Evolutionary conservation across 306 rosid species (phyloP).

Genomic region (Cucurbita ficifolia): DNA sequence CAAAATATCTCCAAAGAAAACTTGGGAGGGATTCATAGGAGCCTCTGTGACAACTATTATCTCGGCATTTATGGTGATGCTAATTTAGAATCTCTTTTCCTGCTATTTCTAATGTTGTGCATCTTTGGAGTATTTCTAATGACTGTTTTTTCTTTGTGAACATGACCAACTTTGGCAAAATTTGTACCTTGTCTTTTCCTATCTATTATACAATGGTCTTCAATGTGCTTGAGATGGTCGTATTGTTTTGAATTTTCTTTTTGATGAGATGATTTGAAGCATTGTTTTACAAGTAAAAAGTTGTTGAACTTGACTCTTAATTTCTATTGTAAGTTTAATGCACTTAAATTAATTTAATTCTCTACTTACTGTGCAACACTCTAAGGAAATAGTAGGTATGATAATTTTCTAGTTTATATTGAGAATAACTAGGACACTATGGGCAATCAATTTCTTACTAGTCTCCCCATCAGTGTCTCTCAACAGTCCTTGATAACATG

Average conservation of each 20-base stretch:
- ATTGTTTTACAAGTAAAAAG: not conserved
- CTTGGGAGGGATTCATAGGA: constrained; percentile 99
- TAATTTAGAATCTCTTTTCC: not conserved
- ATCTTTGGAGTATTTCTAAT: not conserved
- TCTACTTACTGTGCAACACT: too few relatives aligned
- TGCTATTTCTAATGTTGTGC: not conserved
- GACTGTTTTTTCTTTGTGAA: not conserved
- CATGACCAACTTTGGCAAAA: not conserved
- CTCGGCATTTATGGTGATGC: constrained; percentile 78
- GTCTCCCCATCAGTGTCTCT: too few relatives aligned
- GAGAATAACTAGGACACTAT: too few relatives aligned
- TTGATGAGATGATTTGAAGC: too few relatives aligned
- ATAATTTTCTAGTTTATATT: too few relatives aligned
- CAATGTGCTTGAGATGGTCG: not conserved
- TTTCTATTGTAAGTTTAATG: too few relatives aligned
- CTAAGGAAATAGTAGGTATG: too few relatives aligned
- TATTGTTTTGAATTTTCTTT: not conserved
- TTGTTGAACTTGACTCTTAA: not conserved
- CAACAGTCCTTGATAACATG: too few relatives aligned
- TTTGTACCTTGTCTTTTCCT: not conserved
- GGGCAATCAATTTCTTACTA: too few relatives aligned
- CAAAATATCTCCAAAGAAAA: constrained; percentile 95
- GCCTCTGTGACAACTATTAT: constrained; percentile 88
- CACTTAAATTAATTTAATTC: too few relatives aligned
- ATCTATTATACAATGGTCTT: not conserved